phyloP scores from a whole-genome alignment of 2,329 filamentous ascomycete genomes.

The Furcasterigmium sp. region DNA sequence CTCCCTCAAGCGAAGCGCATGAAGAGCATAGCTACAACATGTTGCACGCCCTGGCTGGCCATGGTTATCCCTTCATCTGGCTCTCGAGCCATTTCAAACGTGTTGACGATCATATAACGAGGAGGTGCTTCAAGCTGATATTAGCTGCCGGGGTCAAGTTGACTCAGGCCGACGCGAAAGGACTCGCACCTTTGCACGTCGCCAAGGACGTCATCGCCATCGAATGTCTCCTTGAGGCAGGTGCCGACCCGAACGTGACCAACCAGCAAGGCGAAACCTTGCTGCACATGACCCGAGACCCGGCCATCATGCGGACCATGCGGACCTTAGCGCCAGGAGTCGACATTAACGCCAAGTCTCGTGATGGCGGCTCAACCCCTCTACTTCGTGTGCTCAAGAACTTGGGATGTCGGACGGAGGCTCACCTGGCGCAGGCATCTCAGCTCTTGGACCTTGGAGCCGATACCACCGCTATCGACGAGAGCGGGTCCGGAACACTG shows the following conservation, averaged over 20 bases:
- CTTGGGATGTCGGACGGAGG: too few species aligned
- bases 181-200: background rate
- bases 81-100: background rate
- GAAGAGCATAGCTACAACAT: background rate
- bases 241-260: conserved; percentile 16
- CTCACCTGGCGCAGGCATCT: background rate
- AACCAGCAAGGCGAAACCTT: conserved; percentile 4
- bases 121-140: conserved; percentile 1
- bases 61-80: background rate
- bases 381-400: background rate
- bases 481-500: conserved; percentile 13
- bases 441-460: conserved; percentile 8
- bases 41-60: background rate
- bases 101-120: background rate
- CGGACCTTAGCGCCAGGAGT: background rate
- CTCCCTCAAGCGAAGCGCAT: background rate
- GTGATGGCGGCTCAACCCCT: background rate
- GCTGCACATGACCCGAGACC: background rate
- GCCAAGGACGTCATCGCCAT: background rate
- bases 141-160: background rate
- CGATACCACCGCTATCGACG: conserved; percentile 13
- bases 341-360: background rate
- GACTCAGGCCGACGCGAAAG: background rate
- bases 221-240: conserved; percentile 15
- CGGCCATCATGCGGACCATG: background rate